phyloP scores from a whole-genome alignment of 768 basidiomycete species.

The Glaciozyma martinii region DNA sequence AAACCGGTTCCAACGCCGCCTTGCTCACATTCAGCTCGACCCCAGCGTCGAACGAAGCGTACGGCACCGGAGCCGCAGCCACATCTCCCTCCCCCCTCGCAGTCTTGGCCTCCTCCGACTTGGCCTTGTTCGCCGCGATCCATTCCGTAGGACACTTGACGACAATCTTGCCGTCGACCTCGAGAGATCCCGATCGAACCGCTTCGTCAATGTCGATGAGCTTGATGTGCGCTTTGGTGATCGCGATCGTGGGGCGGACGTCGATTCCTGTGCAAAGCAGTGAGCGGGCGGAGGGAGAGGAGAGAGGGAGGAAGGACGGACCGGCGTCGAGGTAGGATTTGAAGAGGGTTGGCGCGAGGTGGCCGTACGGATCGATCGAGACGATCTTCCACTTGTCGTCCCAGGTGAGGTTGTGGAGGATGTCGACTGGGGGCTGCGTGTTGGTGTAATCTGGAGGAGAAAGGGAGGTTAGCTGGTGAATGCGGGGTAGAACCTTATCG shows the following conservation, averaged over 20 bases:
- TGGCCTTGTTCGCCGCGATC: conserved; percentile 24
- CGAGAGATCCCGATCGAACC: conserved; percentile 60
- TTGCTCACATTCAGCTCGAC: conserved; percentile 83
- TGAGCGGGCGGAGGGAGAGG: neutral
- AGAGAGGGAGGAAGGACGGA: conserved; percentile 15
- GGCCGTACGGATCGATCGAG: conserved; percentile 88
- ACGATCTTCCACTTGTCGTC: conserved; percentile 70
- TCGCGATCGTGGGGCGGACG: conserved; percentile 80
- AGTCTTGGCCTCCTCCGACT: conserved; percentile 55
- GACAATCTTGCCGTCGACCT: conserved; percentile 74
- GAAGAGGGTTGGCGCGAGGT: conserved; percentile 68
- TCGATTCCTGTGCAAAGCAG: conserved; percentile 51
- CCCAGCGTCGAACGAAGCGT: conserved; percentile 47
- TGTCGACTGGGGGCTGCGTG: conserved; percentile 74
- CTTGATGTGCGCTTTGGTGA: conserved; percentile 88
- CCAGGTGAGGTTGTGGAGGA: conserved; percentile 73
- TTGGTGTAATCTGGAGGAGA: conserved; percentile 54
- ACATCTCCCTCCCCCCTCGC: conserved; percentile 45
- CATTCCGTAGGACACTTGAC: conserved; percentile 54
- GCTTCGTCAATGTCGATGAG: conserved; percentile 83
- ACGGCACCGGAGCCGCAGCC: conserved; percentile 22
- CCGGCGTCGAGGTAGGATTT: conserved; percentile 51
- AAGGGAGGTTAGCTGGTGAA: conserved; percentile 46
- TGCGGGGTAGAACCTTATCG: conserved; percentile 52
- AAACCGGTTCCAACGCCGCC: conserved; percentile 92